A percentile compares a stretch with the other conserved stretches of the same genome.
phyloP scores from a whole-genome alignment of 371 early-diverging fungal genomes.

The Lichtheimia ramosa region DNA sequence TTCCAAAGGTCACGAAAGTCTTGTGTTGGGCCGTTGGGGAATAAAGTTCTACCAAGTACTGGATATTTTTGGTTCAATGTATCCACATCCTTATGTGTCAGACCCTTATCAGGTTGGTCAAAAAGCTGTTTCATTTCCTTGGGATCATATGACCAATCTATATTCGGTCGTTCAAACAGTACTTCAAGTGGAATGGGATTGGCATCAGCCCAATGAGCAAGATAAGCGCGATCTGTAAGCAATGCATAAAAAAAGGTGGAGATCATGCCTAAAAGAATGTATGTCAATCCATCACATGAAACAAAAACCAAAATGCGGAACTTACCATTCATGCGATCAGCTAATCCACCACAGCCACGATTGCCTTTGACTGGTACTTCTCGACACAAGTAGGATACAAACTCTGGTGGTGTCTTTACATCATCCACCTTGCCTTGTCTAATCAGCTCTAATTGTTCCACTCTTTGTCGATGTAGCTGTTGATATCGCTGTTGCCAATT shows the following conservation, averaged over 20 bases:
- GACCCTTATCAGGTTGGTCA: constrained; percentile 7
- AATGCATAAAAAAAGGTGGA: constrained; percentile 51
- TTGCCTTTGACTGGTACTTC: constrained; percentile 18
- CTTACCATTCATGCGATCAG: constrained; percentile 51
- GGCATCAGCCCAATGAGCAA: constrained; percentile 35
- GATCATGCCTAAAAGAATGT: constrained; percentile 36
- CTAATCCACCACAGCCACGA: constrained; percentile 53
- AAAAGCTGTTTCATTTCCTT: constrained; percentile 37
- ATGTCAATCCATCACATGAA: neutral
- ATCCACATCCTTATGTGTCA: constrained; percentile 32
- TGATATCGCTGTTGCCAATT: constrained; percentile 33
- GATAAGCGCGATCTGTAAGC: constrained; percentile 42
- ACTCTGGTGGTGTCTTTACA: constrained; percentile 20
- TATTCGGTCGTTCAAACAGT: constrained; percentile 43
- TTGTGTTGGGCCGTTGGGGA: constrained; percentile 41
- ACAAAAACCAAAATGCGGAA: neutral
- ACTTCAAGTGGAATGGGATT: constrained; percentile 42
- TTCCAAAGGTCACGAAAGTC: constrained; percentile 46
- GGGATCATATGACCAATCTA: constrained; percentile 45
- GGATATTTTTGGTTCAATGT: constrained; percentile 37
- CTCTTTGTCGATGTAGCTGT: constrained; percentile 21
- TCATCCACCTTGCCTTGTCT: constrained; percentile 16
- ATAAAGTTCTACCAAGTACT: constrained; percentile 20
- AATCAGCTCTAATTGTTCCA: constrained; percentile 21
- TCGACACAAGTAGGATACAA: constrained; percentile 22